Percentiles rank a stretch among this genome's conserved stretches.
Evolutionary conservation across 805 yeast genomes (phyloP).

Genomic region (Saccharomycopsis oosterbeekiorum): DNA sequence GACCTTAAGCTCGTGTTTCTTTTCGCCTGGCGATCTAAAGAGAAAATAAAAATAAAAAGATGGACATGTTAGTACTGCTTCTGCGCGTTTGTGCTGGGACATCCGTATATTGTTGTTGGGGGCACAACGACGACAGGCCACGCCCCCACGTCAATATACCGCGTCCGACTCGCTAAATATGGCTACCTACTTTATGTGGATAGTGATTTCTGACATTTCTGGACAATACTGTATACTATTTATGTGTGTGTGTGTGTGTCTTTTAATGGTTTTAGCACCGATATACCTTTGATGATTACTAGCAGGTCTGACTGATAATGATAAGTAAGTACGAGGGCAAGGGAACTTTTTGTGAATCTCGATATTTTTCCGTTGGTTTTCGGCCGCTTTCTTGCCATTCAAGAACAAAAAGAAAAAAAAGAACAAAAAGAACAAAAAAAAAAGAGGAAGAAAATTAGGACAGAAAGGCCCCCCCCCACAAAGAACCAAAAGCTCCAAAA

Average conservation of each 20-base stretch:
- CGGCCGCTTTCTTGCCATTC: background rate
- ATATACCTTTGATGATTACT: too few species aligned
- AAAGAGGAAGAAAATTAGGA: background rate
- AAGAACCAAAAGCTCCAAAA: background rate
- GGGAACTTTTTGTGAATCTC: background rate
- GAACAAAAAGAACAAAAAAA: too few species aligned
- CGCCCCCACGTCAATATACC: too few species aligned
- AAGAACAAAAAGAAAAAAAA: background rate
- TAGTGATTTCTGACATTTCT: conserved; percentile 21
- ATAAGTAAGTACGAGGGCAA: too few species aligned
- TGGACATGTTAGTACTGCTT: background rate
- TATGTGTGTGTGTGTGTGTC: too few species aligned
- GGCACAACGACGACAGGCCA: too few species aligned
- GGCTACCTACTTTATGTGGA: conserved; percentile 24
- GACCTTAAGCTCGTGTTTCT: conserved; percentile 60
- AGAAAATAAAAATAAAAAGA: background rate
- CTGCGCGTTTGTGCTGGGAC: too few species aligned
- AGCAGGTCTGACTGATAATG: background rate
- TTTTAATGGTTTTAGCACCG: too few species aligned
- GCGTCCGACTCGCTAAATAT: background rate
- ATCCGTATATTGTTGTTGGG: too few species aligned
- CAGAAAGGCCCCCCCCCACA: background rate
- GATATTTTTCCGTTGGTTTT: background rate
- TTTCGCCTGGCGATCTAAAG: conserved; percentile 47
- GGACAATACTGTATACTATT: background rate